Evolutionary conservation across 352 stramenopile genomes (phyloP), one percentile per base, ranked within the genome.

Genomic region (Pythium grandisporangium): DNA sequence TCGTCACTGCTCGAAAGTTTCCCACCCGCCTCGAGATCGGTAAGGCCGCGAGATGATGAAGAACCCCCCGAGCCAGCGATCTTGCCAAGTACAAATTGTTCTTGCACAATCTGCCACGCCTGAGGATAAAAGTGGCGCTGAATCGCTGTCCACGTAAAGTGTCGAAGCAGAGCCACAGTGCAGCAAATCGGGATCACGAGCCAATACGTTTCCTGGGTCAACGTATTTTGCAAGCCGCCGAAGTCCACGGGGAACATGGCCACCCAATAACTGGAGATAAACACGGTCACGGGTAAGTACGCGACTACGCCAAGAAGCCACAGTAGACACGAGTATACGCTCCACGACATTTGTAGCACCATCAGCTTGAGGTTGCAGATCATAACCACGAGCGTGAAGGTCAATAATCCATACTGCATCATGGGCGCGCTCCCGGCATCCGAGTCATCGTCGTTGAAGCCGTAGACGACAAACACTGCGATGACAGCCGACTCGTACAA

Each of bases 311-410:
- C 78, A 5, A 83, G 37, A 22, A 72, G 70, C 72, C 70, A 88
- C 12, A 70, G 42, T 10, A 76, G 5, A 4, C 44, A 57, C 23
- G 64, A 67, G 29, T 72, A 67, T 6, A 63, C 12, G 2, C 48
- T 80, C 78, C 78, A 91, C 23, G 74, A 86, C 75, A 87, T 84
- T 48, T 91, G 78, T 23, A 88, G 48, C 61, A 86, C 58, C 17
- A 48, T 60, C 30, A 91, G 73, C 74, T 98, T 98, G 47, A 96
- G 67, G 46, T 96, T 97, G 32, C 92, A 73, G 3, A 97, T 63
- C 43, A 97, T 73, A 30, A 99, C 80, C 8, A 98, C 72, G 50
- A 91, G 81, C 16, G 86, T 95, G 63, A 97, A 98, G 24, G 90
- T 83, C 1, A 96, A 73, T 37, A 93, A 73, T 21, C 95, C 82